Percentiles rank a stretch among this genome's conserved stretches.
Conservation (phyloP, 768 basidiomycete genomes). For the Mycena leptocephala region DNA sequence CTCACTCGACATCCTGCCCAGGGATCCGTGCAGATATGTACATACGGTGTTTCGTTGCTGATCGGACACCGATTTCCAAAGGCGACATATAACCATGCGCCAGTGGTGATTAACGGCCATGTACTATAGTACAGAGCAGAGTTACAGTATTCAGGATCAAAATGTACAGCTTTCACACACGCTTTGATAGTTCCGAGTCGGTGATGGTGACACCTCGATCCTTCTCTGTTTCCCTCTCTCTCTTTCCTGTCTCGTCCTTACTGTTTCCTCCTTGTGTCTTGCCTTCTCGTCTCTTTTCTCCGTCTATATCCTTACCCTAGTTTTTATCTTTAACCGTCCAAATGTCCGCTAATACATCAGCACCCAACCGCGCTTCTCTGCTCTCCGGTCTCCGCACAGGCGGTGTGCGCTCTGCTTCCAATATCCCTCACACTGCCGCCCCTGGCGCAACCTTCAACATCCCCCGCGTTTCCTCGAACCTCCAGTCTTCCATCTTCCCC, state of each 20-base stretch:
- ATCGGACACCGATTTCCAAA: too few relatives aligned
- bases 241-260: neutral
- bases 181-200: neutral
- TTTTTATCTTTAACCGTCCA: constrained; percentile 28
- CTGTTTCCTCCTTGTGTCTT: neutral
- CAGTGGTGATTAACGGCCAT: too few relatives aligned
- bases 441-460: constrained; percentile 73
- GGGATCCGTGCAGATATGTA: neutral
- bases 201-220: neutral
- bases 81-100: too few relatives aligned
- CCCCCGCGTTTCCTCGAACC: constrained; percentile 67
- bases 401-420: constrained; percentile 81
- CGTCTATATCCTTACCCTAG: constrained; percentile 15
- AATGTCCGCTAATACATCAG: constrained; percentile 37
- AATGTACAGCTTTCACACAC: neutral
- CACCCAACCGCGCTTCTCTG: constrained; percentile 81
- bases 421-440: constrained; percentile 79
- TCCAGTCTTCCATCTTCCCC: constrained; percentile 58
- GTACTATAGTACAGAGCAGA: too few relatives aligned
- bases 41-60: too few relatives aligned
- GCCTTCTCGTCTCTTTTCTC: neutral
- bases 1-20: neutral
- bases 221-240: neutral
- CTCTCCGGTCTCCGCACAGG: constrained; percentile 93
- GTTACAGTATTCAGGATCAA: too few relatives aligned